Evolutionary conservation across 2,329 filamentous ascomycete genomes (phyloP).

Genomic region (Colletotrichum ledebouriae): DNA sequence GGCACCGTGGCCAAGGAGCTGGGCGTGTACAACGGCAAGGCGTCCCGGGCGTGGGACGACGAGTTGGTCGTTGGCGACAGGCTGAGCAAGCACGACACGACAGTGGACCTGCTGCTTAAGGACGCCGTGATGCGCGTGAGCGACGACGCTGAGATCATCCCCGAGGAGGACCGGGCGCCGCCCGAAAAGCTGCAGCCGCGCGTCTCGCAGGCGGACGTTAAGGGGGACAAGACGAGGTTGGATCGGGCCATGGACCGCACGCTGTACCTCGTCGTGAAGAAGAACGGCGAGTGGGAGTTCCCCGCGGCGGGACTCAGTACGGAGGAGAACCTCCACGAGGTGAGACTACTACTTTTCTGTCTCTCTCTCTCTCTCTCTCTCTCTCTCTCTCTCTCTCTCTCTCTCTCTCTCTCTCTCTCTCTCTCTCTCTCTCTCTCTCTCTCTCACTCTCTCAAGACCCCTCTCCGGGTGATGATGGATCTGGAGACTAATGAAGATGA

Average conservation of each 20-base stretch:
- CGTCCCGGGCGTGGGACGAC: conserved; percentile 86
- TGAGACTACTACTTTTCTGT: conserved; percentile 61
- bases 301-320: conserved; percentile 78
- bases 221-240: conserved; percentile 81
- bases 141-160: conserved; percentile 71
- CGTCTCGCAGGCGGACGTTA: conserved; percentile 82
- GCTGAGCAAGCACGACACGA: conserved; percentile 72
- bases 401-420: neutral
- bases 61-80: conserved; percentile 83
- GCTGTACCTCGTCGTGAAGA: conserved; percentile 88
- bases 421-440: too few relatives aligned
- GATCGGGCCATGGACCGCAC: conserved; percentile 85
- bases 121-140: conserved; percentile 78
- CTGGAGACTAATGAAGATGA: neutral
- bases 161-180: conserved; percentile 71
- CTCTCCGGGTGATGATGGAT: neutral
- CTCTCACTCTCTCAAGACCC: neutral
- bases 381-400: too few relatives aligned
- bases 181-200: conserved; percentile 79
- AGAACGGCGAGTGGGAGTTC: conserved; percentile 83
- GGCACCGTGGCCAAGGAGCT: conserved; percentile 86
- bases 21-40: conserved; percentile 82
- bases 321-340: conserved; percentile 85
- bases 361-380: neutral
- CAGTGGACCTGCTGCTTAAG: conserved; percentile 77